phyloP scores from a whole-genome alignment of 331 rosid species.

The Quercus tomentella region DNA sequence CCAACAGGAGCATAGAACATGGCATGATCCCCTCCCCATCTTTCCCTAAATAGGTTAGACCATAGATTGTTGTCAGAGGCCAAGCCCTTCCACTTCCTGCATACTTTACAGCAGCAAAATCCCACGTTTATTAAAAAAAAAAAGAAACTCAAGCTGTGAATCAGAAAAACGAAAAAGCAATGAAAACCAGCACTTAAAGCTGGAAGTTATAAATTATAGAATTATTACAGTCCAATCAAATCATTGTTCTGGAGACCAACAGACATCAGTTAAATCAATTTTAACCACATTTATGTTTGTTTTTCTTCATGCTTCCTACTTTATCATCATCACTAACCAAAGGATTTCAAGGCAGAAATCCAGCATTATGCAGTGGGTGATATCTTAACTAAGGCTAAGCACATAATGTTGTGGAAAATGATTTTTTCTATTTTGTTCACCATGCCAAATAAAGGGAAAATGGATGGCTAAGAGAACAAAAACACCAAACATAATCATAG shows the following conservation, averaged over 20 bases:
- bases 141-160: not conserved
- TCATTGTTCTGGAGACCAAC: too few species aligned
- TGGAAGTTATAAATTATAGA: not conserved
- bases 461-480: not conserved
- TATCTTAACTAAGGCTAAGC: not conserved
- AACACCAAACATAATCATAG: not conserved
- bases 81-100: constrained; percentile 66
- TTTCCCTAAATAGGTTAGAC: constrained; percentile 65
- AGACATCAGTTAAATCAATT: not conserved
- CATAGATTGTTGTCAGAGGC: constrained; percentile 54
- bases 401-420: not conserved
- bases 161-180: not conserved
- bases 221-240: too few species aligned
- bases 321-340: not conserved
- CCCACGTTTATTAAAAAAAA: constrained; percentile 7
- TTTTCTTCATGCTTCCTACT: not conserved
- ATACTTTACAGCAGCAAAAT: constrained; percentile 37
- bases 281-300: not conserved
- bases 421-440: not conserved
- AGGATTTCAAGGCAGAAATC: not conserved
- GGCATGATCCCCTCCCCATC: constrained; percentile 73
- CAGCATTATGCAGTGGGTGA: not conserved
- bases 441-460: not conserved
- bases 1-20: constrained; percentile 44
- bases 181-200: not conserved